phyloP scores from a whole-genome alignment of 441 rosid genomes.

The Corymbia calophylla region DNA sequence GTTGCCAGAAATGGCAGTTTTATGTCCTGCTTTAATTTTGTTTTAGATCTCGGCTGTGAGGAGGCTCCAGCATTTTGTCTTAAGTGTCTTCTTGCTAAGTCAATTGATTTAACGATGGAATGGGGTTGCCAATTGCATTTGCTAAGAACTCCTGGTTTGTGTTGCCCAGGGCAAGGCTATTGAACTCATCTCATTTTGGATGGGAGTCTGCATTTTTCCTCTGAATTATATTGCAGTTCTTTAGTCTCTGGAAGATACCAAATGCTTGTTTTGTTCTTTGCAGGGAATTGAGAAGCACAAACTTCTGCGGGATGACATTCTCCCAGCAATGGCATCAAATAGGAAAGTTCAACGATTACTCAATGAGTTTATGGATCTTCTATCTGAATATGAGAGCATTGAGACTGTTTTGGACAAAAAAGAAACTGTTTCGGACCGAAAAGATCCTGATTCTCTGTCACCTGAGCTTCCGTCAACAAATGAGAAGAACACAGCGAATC shows the following conservation, averaged over 20 bases:
- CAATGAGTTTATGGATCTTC: constrained; percentile 84
- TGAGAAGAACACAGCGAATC: constrained; percentile 14
- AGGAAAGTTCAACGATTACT: constrained; percentile 94
- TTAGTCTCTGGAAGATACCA: neutral
- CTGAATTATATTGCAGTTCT: neutral
- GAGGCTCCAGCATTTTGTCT: neutral
- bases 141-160: neutral
- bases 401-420: constrained; percentile 9
- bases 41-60: neutral
- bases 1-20: neutral
- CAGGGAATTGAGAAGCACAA: constrained; percentile 94
- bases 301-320: constrained; percentile 78
- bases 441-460: constrained; percentile 6
- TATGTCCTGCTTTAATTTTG: neutral
- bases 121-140: neutral
- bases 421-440: constrained; percentile 1
- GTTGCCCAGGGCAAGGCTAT: neutral
- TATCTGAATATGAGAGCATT: constrained; percentile 67
- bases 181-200: neutral
- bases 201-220: neutral
- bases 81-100: neutral
- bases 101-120: neutral
- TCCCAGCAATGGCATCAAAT: constrained; percentile 95
- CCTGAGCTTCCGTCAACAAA: constrained; percentile 2
- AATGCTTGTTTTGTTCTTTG: constrained; percentile 2